Conservation (phyloP, 345 rosid genomes). For the Eucalyptus decipiens region DNA sequence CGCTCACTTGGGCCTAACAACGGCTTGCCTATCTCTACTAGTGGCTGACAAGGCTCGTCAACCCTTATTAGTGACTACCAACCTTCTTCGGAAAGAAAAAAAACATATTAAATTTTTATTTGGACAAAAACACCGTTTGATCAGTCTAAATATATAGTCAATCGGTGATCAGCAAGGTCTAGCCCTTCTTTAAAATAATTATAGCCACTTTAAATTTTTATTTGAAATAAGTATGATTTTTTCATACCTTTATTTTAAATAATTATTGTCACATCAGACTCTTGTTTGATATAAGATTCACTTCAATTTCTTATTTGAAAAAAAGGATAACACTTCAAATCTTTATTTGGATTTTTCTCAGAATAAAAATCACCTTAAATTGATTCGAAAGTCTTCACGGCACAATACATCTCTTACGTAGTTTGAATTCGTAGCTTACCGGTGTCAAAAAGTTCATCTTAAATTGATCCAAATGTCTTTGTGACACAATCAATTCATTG, state of each 20-base stretch:
- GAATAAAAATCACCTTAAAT: neutral
- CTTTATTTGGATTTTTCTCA: too few relatives aligned
- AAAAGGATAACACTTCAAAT: accelerated
- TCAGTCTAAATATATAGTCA: accelerated
- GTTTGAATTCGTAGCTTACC: neutral
- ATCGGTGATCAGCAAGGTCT: accelerated
- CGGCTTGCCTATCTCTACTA: too few relatives aligned
- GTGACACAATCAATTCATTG: neutral
- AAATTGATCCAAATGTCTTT: neutral
- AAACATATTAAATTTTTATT: too few relatives aligned
- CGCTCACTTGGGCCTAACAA: accelerated
- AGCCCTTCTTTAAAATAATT: too few relatives aligned
- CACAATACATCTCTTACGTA: neutral
- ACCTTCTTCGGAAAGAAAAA: too few relatives aligned
- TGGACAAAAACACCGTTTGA: too few relatives aligned
- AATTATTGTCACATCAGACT: accelerated
- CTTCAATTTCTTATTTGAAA: too few relatives aligned
- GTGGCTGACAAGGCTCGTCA: too few relatives aligned
- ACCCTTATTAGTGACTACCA: accelerated
- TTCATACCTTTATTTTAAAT: accelerated
- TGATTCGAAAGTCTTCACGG: neutral
- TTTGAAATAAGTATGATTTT: accelerated
- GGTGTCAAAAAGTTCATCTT: neutral
- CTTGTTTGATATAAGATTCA: accelerated
- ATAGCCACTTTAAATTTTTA: too few relatives aligned